Percentiles rank a stretch among this genome's conserved stretches.
Conservation (phyloP, 169 alveolate genomes). For the Perkinsus chesapeaki region DNA sequence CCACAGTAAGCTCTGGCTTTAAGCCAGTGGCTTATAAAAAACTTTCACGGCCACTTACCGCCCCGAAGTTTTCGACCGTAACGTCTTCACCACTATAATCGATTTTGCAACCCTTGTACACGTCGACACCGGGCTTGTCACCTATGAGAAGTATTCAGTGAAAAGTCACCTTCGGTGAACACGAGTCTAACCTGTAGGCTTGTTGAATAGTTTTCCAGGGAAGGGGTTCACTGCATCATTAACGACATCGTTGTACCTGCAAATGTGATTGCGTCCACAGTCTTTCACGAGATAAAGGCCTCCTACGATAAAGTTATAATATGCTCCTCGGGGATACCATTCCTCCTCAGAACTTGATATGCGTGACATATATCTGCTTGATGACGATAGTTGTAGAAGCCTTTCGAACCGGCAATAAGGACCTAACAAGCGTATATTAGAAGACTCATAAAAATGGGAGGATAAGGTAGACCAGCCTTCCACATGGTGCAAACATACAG, state of each 20-base stretch:
- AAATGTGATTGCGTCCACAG: background rate
- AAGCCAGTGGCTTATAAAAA: background rate
- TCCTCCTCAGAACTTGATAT: conserved; percentile 47
- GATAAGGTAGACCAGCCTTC: too few species aligned
- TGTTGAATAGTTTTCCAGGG: conserved; percentile 60
- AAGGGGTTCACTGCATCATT: conserved; percentile 47
- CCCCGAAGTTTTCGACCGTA: conserved; percentile 53
- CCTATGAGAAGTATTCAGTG: background rate
- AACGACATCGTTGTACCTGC: conserved; percentile 53
- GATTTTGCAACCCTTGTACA: conserved; percentile 64
- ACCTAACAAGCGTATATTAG: too few species aligned
- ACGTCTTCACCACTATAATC: conserved; percentile 64
- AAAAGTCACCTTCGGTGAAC: background rate
- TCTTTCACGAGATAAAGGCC: background rate
- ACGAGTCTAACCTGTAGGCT: conserved; percentile 25
- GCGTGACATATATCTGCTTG: conserved; percentile 74
- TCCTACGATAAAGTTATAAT: conserved; percentile 58
- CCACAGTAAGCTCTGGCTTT: background rate
- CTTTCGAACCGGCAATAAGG: conserved; percentile 73
- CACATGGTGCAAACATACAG: too few species aligned
- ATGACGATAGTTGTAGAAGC: conserved; percentile 66
- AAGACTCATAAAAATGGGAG: too few species aligned
- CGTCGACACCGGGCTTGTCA: conserved; percentile 46
- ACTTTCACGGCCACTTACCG: conserved; percentile 39
- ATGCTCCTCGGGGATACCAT: conserved; percentile 54